A percentile compares a stretch with the other conserved stretches of the same genome.
These are phyloP conservation scores for Colletotrichum sp. DNA, from an alignment of 2,329 filamentous ascomycete species.

Conservation along the genomic window DNA sequence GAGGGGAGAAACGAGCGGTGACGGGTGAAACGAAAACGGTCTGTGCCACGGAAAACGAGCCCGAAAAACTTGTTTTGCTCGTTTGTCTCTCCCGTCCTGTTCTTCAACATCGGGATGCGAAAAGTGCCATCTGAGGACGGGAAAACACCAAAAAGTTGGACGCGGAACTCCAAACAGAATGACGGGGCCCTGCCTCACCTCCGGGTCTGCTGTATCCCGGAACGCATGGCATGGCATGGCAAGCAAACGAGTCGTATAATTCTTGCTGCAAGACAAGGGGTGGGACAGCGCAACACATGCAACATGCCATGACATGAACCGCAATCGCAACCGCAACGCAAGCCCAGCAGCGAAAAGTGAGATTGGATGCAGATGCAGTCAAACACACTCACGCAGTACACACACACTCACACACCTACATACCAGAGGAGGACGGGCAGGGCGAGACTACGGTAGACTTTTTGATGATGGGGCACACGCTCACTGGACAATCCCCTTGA, in stretches of 20 bases:
- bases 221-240: neutral
- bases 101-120: neutral
- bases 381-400: neutral
- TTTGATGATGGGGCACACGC: slow-evolving; percentile 49
- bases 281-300: slow-evolving; percentile 7
- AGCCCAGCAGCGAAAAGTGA: neutral
- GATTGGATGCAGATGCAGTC: slow-evolving; percentile 3
- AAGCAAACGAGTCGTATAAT: neutral
- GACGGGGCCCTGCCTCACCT: neutral
- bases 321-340: neutral
- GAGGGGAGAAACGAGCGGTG: neutral
- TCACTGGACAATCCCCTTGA: slow-evolving; percentile 36
- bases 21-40: slow-evolving; percentile 17
- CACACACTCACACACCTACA: neutral
- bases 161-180: neutral
- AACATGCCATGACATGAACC: slow-evolving; percentile 15
- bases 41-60: slow-evolving; percentile 15
- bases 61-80: neutral
- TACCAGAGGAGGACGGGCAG: neutral
- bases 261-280: neutral
- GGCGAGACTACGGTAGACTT: neutral
- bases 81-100: neutral
- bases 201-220: neutral
- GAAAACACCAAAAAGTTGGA: neutral
- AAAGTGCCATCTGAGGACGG: neutral